Evolutionary conservation across 2,329 filamentous ascomycete species (phyloP), one percentile per base, ranked within the genome.

Genomic region (Aureobasidium lini): DNA sequence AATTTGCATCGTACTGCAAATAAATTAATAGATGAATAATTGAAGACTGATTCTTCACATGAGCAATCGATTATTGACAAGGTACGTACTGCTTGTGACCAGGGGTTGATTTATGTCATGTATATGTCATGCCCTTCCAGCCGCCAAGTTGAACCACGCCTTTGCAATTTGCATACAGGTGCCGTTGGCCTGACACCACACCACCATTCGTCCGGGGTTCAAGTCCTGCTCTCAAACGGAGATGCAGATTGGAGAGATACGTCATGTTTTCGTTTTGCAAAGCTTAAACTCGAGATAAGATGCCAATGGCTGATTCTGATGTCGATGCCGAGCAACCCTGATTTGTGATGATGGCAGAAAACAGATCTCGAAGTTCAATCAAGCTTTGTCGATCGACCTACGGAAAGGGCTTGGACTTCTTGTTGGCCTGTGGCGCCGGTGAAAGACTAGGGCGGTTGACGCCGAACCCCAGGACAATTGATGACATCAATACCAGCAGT

Each of bases 331-430:
- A 43, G 43, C 23, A 29, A 50, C 28, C 34, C 34, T 18, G n/a
- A 42, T 16, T 42, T 42, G 39, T 7, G 13, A 32, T 42, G 36
- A 42, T 42, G 50, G 29, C 10, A 18, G 15, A 13, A 8, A n/a
- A 9, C 34, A 15, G 52, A 36, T 56, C 52, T 18, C 39, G 40
- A 44, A 29, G 40, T 56, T 11, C 16, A 37, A 29, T 29, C 52
- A 56, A 56, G 52, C 52, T 56, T 56, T 28, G 11, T 1, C 18
- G 52, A 56, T 56, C 52, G 39, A 15, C 10, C 3, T 16, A 40
- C 40, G 16, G 40, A 56, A 56, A 16, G 39, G 52, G 52, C 52
- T 56, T 56, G 52, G 52, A 44, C 52, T 56, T 40, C 52, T 56
- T 56, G 52, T 4, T 23, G 52, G 52, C 52, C 40, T 44, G 9